Conservation (phyloP, 129 eudicot genomes). For the Arctium lappa region DNA sequence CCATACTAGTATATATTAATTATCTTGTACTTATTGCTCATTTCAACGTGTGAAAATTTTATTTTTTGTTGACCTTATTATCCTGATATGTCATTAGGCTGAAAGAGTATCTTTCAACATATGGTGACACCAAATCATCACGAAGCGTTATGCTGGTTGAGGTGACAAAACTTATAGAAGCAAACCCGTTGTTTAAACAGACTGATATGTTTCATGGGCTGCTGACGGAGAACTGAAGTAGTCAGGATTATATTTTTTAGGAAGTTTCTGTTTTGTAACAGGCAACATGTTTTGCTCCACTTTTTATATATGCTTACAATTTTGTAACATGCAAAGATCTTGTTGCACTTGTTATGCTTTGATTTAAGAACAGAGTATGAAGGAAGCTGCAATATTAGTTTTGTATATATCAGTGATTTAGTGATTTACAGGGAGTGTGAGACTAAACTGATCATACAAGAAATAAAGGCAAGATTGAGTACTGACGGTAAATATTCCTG, state of each 20-base stretch:
- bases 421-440: too few relatives aligned
- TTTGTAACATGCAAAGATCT: too few relatives aligned
- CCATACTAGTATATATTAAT: neutral
- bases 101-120: slow-evolving; percentile 33
- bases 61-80: neutral
- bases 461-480: too few relatives aligned
- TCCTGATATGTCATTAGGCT: slow-evolving; percentile 36
- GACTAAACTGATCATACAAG: too few relatives aligned
- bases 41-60: neutral
- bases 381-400: too few relatives aligned
- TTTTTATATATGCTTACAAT: too few relatives aligned
- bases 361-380: too few relatives aligned
- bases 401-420: too few relatives aligned
- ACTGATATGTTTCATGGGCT: slow-evolving; percentile 8
- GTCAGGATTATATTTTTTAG: neutral
- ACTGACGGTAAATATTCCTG: too few relatives aligned
- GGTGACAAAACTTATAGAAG: slow-evolving; percentile 81
- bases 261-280: neutral
- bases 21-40: neutral
- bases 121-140: slow-evolving; percentile 63
- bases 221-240: neutral
- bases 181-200: slow-evolving; percentile 79
- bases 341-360: too few relatives aligned
- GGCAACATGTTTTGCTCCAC: neutral
- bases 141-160: slow-evolving; percentile 67